Evolutionary conservation across 148 eudicot genomes (phyloP).

Genomic region (Tetragonia tetragonoides): DNA sequence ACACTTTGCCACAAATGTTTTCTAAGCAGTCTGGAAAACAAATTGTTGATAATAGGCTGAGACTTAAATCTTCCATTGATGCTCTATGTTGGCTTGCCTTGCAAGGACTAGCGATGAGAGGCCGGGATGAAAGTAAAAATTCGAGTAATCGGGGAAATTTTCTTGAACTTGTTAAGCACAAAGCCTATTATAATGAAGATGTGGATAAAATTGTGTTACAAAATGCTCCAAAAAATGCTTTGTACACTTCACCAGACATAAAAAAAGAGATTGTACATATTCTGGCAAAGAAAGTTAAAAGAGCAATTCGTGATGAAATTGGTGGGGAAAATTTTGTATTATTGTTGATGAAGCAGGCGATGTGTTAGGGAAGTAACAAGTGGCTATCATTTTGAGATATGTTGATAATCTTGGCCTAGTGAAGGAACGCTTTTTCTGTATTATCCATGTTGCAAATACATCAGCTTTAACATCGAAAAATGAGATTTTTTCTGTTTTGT

Average conservation of each 20-base stretch:
- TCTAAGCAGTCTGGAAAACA: background rate
- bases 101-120: slow-evolving; percentile 4
- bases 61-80: background rate
- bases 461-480: no score
- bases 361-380: background rate
- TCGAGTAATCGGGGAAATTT: background rate
- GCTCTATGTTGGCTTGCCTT: background rate
- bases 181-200: background rate
- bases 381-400: background rate
- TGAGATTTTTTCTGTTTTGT: background rate
- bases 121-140: background rate
- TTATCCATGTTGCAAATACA: slow-evolving; percentile 15
- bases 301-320: background rate
- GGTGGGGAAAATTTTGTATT: background rate
- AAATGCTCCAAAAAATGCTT: background rate
- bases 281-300: background rate
- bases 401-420: background rate
- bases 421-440: background rate
- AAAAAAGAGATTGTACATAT: background rate
- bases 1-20: background rate
- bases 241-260: background rate
- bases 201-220: background rate
- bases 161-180: background rate
- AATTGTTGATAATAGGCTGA: background rate
- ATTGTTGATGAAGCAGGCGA: slow-evolving; percentile 9